Evolutionary conservation across 345 rosid species (phyloP).

Genomic region (Excoecaria agallocha): DNA sequence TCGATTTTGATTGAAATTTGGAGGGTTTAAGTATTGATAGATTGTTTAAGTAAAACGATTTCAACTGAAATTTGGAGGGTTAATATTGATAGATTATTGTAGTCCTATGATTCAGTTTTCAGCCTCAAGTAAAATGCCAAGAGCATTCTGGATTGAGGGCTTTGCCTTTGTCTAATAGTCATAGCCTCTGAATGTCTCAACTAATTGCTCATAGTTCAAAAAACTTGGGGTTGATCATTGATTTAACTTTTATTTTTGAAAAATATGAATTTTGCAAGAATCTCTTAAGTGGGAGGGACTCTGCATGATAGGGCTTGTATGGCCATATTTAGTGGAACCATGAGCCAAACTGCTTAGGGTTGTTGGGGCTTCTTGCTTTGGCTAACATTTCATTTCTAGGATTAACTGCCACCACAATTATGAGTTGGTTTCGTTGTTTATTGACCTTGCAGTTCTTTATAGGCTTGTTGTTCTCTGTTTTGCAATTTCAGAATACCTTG

Average conservation of each 20-base stretch:
- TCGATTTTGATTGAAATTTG: conserved; percentile 3
- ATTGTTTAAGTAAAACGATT: background rate
- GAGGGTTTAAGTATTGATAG: background rate
- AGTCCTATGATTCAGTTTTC: background rate
- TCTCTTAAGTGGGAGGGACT: background rate
- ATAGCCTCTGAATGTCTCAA: conserved; percentile 6
- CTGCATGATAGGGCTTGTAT: background rate
- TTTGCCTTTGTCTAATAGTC: conserved; percentile 3
- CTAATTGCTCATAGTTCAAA: background rate
- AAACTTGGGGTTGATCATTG: background rate
- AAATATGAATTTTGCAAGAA: background rate
- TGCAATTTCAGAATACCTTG: conserved; percentile 92
- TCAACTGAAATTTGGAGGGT: background rate
- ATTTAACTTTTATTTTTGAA: background rate
- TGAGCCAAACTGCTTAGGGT: background rate
- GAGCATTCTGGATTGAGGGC: conserved; percentile 2
- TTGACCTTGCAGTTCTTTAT: conserved; percentile 45
- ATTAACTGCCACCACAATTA: background rate
- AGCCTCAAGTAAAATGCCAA: background rate
- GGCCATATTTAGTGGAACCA: background rate
- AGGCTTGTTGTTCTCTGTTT: conserved; percentile 40
- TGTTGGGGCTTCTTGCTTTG: background rate
- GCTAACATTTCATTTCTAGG: conserved; percentile 1
- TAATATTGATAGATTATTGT: background rate
- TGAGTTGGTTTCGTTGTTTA: conserved; percentile 23